Evolutionary conservation across 345 rosid genomes (phyloP), one percentile per base, ranked within the genome.

Genomic region (Populus euphratica): DNA sequence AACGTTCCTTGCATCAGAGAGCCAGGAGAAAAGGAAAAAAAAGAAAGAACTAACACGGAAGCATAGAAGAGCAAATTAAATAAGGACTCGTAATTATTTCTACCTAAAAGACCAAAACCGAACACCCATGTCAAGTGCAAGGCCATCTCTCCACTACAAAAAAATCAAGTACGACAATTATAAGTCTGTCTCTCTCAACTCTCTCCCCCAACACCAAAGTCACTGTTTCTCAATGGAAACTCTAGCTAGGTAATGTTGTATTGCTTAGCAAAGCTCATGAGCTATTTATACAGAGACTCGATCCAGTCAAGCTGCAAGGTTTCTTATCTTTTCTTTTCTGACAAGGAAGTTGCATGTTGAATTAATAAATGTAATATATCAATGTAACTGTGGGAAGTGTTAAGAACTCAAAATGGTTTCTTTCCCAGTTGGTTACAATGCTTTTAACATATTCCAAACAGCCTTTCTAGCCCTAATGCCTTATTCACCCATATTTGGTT

Each of bases 401-500:
- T 8, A 6, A 49, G 5, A 62, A 23, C 21, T 59, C 79, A 75
- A 77, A 78, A 73, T 76, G 74, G 52, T 72, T 80, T 67, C 81
- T 81, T 68, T 78, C 83, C 88, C 90, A 76, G 85, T 83, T 84
- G 89, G 74, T 83, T 77, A 80, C 68, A 69, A 59, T 73, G 17
- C 17, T 25, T 62, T 11, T 25, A 68, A 79, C 78, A 77, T 72
- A 41, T 62, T 80, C 69, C 68, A 59, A 79, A 76, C 44, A 73
- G 66, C 77, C 77, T 73, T 63, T 78, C 76, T 69, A 77, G 76
- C 73, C 77, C 73, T 79, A 80, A 82, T 77, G 76, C 78, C 69
- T 33, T 44, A 59, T 35, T 38, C 74, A 78, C 43, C 75, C 56
- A 76, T 50, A 68, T 56, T 31, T 74, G 64, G 82, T 52, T 62